Conservation (phyloP, 2,329 filamentous ascomycete genomes). For the Endocalyx cinctus region DNA sequence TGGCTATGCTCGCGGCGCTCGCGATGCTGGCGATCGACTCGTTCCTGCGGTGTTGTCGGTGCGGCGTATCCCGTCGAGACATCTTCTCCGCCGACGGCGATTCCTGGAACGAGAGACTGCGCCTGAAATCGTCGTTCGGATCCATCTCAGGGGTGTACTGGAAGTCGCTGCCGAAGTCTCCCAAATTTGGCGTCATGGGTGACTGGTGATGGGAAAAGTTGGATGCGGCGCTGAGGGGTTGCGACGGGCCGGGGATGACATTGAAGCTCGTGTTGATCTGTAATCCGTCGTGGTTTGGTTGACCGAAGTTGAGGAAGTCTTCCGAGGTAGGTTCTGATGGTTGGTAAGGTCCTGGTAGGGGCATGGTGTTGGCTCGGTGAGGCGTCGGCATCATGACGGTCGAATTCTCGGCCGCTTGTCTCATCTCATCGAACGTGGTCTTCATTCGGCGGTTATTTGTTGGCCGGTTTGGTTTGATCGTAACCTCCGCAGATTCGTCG, state of each 20-base stretch:
- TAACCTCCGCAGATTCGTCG: conserved; percentile 64
- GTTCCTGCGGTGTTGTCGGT: conserved; percentile 52
- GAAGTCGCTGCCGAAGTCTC: conserved; percentile 38
- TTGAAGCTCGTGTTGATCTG: conserved; percentile 36
- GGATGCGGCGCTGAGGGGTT: conserved; percentile 37
- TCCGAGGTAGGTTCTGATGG: conserved; percentile 50
- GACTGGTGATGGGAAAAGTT: conserved; percentile 49
- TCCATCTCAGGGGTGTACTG: conserved; percentile 39
- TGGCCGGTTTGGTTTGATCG: conserved; percentile 51
- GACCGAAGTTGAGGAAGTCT: conserved; percentile 51
- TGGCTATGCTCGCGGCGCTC: conserved; percentile 55
- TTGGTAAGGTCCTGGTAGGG: conserved; percentile 34
- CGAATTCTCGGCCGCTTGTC: conserved; percentile 51
- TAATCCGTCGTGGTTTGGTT: conserved; percentile 33
- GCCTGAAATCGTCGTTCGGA: conserved; percentile 13
- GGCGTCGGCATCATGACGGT: conserved; percentile 48
- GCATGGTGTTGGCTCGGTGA: conserved; percentile 46
- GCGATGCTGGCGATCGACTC: conserved; percentile 56
- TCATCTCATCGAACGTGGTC: conserved; percentile 55
- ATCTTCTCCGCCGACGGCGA: conserved; percentile 19
- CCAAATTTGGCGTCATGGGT: conserved; percentile 45
- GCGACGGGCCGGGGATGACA: conserved; percentile 28
- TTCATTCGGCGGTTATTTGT: conserved; percentile 40
- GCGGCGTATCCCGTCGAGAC: conserved; percentile 27
- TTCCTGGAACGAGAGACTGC: conserved; percentile 11